Conservation (phyloP, 805 yeast genomes). For the Ogataea parapolymorpha region DNA sequence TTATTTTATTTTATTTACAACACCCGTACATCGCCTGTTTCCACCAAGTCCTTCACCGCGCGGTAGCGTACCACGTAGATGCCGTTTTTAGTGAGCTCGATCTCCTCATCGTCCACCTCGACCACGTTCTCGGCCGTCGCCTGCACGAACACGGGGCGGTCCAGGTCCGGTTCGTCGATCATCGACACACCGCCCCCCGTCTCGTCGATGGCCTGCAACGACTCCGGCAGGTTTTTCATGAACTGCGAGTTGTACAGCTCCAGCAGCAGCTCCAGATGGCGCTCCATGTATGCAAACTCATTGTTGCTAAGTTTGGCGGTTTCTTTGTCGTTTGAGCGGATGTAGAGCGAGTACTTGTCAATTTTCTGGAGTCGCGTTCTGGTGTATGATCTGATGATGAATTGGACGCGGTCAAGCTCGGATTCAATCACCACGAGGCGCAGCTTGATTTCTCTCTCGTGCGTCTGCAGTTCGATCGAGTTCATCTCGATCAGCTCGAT, state of each 20-base stretch:
- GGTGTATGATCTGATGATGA: slow-evolving; percentile 73
- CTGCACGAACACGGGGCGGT: slow-evolving; percentile 72
- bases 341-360: slow-evolving; percentile 62
- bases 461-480: slow-evolving; percentile 69
- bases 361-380: slow-evolving; percentile 75
- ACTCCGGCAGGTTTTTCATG: slow-evolving; percentile 62
- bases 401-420: slow-evolving; percentile 84
- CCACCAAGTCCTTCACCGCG: slow-evolving; percentile 41
- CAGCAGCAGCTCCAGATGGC: slow-evolving; percentile 61
- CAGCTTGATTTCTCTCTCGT: slow-evolving; percentile 65
- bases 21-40: slow-evolving; percentile 40
- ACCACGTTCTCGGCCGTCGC: slow-evolving; percentile 40
- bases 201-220: slow-evolving; percentile 73
- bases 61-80: slow-evolving; percentile 73
- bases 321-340: slow-evolving; percentile 43
- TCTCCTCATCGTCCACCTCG: slow-evolving; percentile 49
- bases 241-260: slow-evolving; percentile 67
- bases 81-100: slow-evolving; percentile 59
- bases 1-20: slow-evolving; percentile 27
- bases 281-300: slow-evolving; percentile 65
- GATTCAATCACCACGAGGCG: slow-evolving; percentile 84
- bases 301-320: slow-evolving; percentile 47
- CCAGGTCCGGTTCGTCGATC: slow-evolving; percentile 76
- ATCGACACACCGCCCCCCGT: slow-evolving; percentile 62
- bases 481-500: slow-evolving; percentile 74